Evolutionary conservation across 306 rosid genomes (phyloP).

Genomic region (Sechiopsis laciniata): DNA sequence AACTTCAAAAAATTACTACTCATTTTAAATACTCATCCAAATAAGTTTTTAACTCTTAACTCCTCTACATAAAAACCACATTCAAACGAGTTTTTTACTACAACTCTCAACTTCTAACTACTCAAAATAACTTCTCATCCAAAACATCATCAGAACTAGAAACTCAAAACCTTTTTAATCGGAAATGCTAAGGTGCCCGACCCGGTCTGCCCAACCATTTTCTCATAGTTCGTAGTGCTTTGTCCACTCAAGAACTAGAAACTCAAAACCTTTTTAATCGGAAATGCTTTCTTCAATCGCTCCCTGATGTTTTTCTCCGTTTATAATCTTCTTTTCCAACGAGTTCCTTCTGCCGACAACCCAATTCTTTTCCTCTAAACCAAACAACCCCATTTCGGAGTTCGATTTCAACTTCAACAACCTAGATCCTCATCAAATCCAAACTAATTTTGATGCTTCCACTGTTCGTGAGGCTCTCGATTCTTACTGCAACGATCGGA

Average conservation of each 20-base stretch:
- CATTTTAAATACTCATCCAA: no score
- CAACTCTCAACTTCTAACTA: no score
- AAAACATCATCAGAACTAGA: no score
- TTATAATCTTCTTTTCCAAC: conserved; percentile 22
- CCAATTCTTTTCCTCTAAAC: conserved; percentile 22
- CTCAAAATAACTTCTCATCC: no score
- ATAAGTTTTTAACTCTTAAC: no score
- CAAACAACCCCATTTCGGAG: conserved; percentile 24
- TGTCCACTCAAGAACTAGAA: background rate
- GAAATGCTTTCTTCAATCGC: conserved; percentile 29
- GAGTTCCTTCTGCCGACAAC: conserved; percentile 18
- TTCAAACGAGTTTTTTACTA: no score
- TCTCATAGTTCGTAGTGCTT: no score
- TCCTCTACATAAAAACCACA: no score
- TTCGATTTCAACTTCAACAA: background rate
- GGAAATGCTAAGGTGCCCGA: no score
- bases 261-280: background rate
- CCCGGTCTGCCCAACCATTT: no score
- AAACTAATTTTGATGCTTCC: conserved; percentile 27
- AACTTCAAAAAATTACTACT: no score
- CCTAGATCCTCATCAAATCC: conserved; percentile 6
- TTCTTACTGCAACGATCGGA: conserved; percentile 75
- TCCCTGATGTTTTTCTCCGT: background rate
- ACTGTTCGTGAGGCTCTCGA: conserved; percentile 51
- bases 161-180: no score